Evolutionary conservation across 495 filamentous ascomycete species (phyloP).

Genomic region (Penicilliopsis zonata): DNA sequence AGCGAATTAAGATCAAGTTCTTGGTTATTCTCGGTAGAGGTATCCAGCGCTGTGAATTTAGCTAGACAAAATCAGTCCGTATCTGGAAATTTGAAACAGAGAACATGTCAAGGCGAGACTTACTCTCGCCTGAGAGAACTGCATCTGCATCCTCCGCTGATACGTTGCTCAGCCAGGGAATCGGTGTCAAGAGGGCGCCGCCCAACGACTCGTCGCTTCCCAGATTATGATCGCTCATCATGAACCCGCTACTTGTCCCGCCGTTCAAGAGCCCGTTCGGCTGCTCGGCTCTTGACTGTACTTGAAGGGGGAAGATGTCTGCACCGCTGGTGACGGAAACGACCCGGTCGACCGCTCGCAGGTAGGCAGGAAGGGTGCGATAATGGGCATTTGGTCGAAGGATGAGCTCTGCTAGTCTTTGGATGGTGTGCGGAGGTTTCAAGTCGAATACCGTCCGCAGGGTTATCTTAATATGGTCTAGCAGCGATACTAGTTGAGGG

Average conservation of each 20-base stretch:
- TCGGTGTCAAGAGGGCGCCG: constrained; percentile 85
- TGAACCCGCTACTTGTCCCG: constrained; percentile 16
- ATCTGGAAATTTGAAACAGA: no score
- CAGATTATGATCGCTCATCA: constrained; percentile 27
- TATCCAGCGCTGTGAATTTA: no score
- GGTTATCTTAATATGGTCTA: constrained; percentile 54
- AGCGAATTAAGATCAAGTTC: constrained; percentile 1
- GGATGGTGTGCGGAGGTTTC: constrained; percentile 83
- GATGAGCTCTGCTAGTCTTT: constrained; percentile 88
- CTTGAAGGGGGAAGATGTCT: constrained; percentile 71
- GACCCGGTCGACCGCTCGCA: constrained; percentile 84
- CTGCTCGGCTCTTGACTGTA: constrained; percentile 38
- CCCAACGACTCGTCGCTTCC: constrained; percentile 84
- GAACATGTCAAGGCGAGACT: no score
- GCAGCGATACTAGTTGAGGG: constrained; percentile 46
- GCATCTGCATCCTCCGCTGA: constrained; percentile 18
- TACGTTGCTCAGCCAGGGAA: constrained; percentile 63
- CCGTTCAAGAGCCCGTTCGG: constrained; percentile 30
- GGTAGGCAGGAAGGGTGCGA: constrained; percentile 64
- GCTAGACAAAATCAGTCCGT: no score
- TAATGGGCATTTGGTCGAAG: constrained; percentile 69
- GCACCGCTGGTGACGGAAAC: constrained; percentile 79
- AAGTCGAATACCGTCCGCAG: constrained; percentile 54
- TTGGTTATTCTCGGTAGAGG: no score
- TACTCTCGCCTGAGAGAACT: constrained; percentile 14